Conservation (phyloP, 225 moss, liverwort and hornwort species). For the Rhytidiadelphus loreus region DNA sequence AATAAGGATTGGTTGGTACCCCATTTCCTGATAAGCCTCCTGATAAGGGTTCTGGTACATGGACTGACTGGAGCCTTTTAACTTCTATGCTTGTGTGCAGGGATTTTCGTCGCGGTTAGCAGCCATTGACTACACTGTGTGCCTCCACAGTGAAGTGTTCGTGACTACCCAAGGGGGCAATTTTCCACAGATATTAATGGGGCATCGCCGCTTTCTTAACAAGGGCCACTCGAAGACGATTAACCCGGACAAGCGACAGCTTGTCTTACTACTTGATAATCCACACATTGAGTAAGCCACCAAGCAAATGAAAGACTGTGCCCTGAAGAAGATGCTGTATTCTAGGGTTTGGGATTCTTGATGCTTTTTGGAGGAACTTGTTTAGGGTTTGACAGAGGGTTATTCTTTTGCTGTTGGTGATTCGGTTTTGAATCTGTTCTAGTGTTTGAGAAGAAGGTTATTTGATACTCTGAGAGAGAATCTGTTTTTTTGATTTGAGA, state of each 20-base stretch:
- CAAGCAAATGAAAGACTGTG: too few species aligned
- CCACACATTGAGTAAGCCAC: slow-evolving; percentile 53
- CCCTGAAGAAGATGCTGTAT: neutral
- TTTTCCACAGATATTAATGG: slow-evolving; percentile 92
- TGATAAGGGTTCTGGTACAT: neutral
- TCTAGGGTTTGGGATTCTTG: neutral
- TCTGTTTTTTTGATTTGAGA: neutral
- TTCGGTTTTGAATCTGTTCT: neutral
- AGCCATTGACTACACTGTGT: slow-evolving; percentile 88
- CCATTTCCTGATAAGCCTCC: neutral
- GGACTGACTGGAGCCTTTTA: neutral
- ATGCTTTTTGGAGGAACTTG: neutral
- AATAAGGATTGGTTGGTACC: neutral
- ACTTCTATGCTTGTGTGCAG: slow-evolving; percentile 12
- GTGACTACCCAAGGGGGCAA: slow-evolving; percentile 96
- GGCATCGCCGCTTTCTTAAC: slow-evolving; percentile 84
- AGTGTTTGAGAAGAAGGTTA: neutral
- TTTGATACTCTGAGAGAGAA: neutral
- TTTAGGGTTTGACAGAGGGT: neutral
- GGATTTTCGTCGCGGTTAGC: slow-evolving; percentile 81
- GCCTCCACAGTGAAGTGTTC: slow-evolving; percentile 92
- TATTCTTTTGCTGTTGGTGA: neutral
- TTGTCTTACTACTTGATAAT: slow-evolving; percentile 64
- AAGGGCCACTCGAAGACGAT: slow-evolving; percentile 95
- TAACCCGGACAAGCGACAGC: slow-evolving; percentile 83